Base-by-base conservation (phyloP, 768 basidiomycete species). In the Gloeostereum incarnatum region DNA sequence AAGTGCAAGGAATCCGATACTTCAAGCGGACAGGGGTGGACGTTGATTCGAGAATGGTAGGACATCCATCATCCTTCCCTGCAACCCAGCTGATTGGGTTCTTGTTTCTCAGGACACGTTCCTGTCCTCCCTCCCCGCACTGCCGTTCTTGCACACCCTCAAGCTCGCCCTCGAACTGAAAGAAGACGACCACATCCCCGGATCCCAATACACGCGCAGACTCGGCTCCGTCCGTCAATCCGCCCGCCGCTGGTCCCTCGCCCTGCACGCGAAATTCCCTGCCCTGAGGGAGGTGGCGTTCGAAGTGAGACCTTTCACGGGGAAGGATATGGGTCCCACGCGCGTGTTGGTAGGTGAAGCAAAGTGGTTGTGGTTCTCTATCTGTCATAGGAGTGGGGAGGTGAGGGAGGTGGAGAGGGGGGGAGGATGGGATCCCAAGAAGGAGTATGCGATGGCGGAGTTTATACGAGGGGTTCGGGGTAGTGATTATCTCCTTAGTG, bases 1-100 rank as follows among this genome's bases (percentile, higher is more conserved):
- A 34, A 19, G 8, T 36, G 24, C 33, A 41, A 17, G 40, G 40
- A 9, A 41, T 41, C n/a, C 40, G 32, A 16, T 41, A 41, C 19
- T 25, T 41, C 24, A 34, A 41, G n/a, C 40, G 40, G 11, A n/a
- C n/a, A n/a, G 33, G 32, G 17, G 34, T 31, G 10, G 40, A 41
- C 20, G 33, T 34, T 5, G 33, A 41, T 13, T 41, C 40, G 10
- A 26, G 29, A n/a, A 41, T 41, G 40, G 40, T 41, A 20, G 25
- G 18, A n/a, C 26, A 29, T 8, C n/a, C n/a, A n/a, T 21, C 8
- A 18, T 31, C 16, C 8, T n/a, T 19, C 31, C 7, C 22, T 13
- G 6, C 25, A 29, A 3, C 7, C 8, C 16, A 27, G 20, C 8
- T 3, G 22, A 27, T 8, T 27, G 8, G 26, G 5, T 10, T 14